Evolutionary conservation across 2,329 filamentous ascomycete species (phyloP).

Genomic region (Penicillium sp.): DNA sequence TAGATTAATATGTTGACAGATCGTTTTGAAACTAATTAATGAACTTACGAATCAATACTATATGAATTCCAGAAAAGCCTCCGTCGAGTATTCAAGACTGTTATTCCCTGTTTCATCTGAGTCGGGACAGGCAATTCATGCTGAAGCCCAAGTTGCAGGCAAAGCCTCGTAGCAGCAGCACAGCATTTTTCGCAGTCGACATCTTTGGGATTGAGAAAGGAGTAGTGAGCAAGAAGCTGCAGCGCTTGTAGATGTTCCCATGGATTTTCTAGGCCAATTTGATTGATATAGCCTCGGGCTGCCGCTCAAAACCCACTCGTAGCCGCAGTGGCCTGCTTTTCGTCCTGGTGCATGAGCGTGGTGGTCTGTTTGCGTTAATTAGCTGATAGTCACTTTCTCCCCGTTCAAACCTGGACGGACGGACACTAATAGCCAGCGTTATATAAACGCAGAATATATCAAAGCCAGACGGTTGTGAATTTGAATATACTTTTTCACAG

Average conservation of each 20-base stretch:
- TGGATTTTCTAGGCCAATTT: neutral
- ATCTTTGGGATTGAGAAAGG: neutral
- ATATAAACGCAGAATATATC: neutral
- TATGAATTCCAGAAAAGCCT: neutral
- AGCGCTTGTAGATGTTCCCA: neutral
- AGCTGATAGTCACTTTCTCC: neutral
- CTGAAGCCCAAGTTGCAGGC: neutral
- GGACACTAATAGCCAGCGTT: neutral
- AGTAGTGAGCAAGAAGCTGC: neutral
- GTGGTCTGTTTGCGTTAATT: neutral
- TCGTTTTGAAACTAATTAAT: neutral
- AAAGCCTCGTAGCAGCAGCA: neutral
- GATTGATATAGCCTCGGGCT: neutral
- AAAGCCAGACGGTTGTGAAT: neutral
- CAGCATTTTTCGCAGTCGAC: neutral
- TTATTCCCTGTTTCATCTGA: neutral
- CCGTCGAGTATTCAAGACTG: neutral
- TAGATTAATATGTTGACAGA: neutral
- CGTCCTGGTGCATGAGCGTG: neutral
- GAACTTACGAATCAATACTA: neutral
- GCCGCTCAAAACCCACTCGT: neutral
- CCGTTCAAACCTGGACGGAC: neutral
- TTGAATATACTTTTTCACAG: neutral
- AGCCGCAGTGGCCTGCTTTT: neutral
- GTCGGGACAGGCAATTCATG: neutral